A percentile compares a stretch with the other conserved stretches of the same genome.
Conservation (phyloP, 2,329 filamentous ascomycete genomes). For the Coniella lustricola region DNA sequence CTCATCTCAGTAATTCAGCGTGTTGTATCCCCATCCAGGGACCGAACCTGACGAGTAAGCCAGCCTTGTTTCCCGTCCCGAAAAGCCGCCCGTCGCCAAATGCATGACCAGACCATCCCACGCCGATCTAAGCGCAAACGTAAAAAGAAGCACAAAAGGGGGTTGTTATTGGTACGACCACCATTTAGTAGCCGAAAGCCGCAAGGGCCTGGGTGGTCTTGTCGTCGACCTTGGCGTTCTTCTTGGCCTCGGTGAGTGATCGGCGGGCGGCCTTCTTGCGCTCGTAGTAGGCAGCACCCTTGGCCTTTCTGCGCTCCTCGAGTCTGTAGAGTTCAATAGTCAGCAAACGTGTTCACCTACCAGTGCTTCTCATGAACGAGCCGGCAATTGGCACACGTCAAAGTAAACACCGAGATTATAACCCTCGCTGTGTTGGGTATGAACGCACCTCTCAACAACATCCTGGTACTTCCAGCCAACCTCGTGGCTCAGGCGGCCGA, state of each 20-base stretch:
- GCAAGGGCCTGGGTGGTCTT: constrained; percentile 86
- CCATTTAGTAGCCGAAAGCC: constrained; percentile 77
- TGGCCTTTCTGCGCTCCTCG: constrained; percentile 99
- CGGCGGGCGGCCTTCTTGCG: constrained; percentile 95
- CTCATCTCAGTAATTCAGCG: constrained; percentile 15
- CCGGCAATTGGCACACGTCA: neutral
- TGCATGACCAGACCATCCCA: constrained; percentile 18
- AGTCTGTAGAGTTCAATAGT: constrained; percentile 53
- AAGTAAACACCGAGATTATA: neutral
- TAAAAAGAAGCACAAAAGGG: constrained; percentile 16
- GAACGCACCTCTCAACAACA: constrained; percentile 87
- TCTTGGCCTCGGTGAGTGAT: constrained; percentile 88
- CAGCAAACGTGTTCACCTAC: constrained; percentile 2
- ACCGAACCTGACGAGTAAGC: constrained; percentile 14
- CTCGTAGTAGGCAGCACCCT: constrained; percentile 98
- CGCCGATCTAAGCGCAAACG: constrained; percentile 18
- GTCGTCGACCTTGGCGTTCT: constrained; percentile 77
- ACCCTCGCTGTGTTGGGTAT: neutral
- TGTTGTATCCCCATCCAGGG: constrained; percentile 14
- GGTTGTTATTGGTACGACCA: constrained; percentile 12
- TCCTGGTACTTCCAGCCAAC: constrained; percentile 99
- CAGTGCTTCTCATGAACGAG: too few relatives aligned
- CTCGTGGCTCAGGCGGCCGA: constrained; percentile 95
- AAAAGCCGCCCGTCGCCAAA: constrained; percentile 16
- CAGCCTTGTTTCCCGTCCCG: constrained; percentile 12